Conservation (phyloP, 2,329 filamentous ascomycete genomes). For the Alternaria sp. region DNA sequence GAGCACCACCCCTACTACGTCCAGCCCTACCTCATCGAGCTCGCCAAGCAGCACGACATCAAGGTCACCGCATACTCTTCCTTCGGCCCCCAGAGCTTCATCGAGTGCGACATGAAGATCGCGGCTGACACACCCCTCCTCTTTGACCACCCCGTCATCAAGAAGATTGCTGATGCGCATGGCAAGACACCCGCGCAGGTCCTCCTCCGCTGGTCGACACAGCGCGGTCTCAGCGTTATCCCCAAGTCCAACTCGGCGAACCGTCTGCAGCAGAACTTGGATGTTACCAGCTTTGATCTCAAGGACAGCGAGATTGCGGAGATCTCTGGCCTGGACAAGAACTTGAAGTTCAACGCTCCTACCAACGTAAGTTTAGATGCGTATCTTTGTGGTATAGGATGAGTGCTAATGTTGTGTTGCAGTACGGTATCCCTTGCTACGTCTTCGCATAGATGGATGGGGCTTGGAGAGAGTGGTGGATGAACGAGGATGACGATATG, state of each 20-base stretch:
- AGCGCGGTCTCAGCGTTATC: conserved; percentile 56
- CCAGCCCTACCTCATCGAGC: conserved; percentile 41
- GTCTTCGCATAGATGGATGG: conserved; percentile 41
- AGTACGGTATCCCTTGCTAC: conserved; percentile 48
- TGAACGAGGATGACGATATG: neutral
- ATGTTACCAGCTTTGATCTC: conserved; percentile 40
- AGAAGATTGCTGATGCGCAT: conserved; percentile 68
- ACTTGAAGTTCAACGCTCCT: conserved; percentile 43
- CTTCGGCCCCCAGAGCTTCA: conserved; percentile 55
- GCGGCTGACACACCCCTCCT: conserved; percentile 40
- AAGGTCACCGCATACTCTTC: conserved; percentile 47
- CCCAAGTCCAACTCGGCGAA: conserved; percentile 44
- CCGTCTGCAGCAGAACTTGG: conserved; percentile 42
- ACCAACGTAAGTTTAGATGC: conserved; percentile 39
- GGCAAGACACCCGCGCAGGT: conserved; percentile 78
- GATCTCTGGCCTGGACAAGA: conserved; percentile 40
- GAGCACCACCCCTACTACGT: conserved; percentile 50
- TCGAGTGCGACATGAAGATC: conserved; percentile 45
- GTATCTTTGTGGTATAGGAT: neutral
- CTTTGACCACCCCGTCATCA: conserved; percentile 63
- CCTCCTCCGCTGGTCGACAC: conserved; percentile 87
- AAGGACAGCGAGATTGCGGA: conserved; percentile 35
- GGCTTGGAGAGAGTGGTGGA: neutral
- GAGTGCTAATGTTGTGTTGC: neutral
- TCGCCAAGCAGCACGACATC: conserved; percentile 42